phyloP scores from a whole-genome alignment of 495 filamentous ascomycete genomes.

The Penicillium parvum region DNA sequence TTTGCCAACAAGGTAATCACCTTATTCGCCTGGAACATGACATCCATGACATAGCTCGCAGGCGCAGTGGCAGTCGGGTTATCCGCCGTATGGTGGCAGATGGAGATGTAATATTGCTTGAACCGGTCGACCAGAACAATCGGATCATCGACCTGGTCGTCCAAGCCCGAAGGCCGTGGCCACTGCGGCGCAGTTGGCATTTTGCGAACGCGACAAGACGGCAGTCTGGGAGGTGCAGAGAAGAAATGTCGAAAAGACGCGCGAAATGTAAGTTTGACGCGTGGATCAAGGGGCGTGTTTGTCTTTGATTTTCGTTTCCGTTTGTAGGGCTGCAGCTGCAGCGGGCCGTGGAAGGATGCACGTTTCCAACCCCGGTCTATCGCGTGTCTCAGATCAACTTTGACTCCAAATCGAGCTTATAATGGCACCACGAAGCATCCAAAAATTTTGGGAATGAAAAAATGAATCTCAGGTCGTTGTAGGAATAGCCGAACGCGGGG shows the following conservation, averaged over 20 bases:
- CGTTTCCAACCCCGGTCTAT: too few species aligned
- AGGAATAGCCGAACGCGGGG: slow-evolving; percentile 51
- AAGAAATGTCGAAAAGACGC: background rate
- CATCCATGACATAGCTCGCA: slow-evolving; percentile 1
- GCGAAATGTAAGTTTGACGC: background rate
- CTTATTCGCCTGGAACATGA: slow-evolving; percentile 4
- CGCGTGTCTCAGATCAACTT: too few species aligned
- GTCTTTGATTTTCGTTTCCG: too few species aligned
- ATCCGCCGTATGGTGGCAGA: background rate
- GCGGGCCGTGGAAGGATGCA: too few species aligned
- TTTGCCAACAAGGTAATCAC: background rate
- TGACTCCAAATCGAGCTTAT: too few species aligned
- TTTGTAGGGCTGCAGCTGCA: too few species aligned
- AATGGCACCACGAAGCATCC: too few species aligned
- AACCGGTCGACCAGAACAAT: background rate
- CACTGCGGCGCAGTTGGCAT: background rate
- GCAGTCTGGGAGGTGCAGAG: background rate
- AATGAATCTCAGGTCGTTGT: slow-evolving; percentile 16
- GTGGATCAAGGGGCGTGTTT: background rate
- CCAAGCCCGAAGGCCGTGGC: background rate
- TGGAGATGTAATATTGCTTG: background rate
- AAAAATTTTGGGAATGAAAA: too few species aligned
- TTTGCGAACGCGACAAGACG: background rate
- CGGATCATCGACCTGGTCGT: background rate
- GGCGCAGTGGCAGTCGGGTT: background rate